These are phyloP conservation scores for Cordyceps cateniannulata DNA, from an alignment of 2,329 filamentous ascomycete genomes.

Conservation along the genomic window DNA sequence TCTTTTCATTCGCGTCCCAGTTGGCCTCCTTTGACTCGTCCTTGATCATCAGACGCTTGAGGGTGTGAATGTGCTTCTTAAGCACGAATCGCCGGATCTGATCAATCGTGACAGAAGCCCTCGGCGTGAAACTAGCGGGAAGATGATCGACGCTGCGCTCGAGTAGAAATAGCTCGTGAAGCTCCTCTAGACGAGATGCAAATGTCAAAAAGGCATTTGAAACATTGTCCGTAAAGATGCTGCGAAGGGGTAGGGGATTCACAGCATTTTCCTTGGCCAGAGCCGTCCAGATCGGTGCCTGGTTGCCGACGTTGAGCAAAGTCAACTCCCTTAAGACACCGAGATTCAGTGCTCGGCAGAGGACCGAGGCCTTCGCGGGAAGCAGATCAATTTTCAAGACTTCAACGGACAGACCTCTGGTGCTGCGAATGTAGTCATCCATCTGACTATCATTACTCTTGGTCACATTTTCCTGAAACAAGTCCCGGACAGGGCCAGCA, in stretches of 20 bases:
- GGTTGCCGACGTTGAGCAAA: slow-evolving; percentile 57
- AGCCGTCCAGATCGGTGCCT: slow-evolving; percentile 53
- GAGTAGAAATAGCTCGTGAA: slow-evolving; percentile 55
- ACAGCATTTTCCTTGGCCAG: slow-evolving; percentile 48
- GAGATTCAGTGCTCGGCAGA: slow-evolving; percentile 51
- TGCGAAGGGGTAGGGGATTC: slow-evolving; percentile 45
- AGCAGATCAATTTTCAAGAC: slow-evolving; percentile 51
- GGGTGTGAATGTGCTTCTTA: slow-evolving; percentile 47
- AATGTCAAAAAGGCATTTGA: slow-evolving; percentile 47
- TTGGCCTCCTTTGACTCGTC: slow-evolving; percentile 41
- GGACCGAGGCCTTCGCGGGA: slow-evolving; percentile 51
- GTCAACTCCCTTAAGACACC: slow-evolving; percentile 50
- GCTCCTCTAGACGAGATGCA: slow-evolving; percentile 42
- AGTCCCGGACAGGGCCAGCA: background rate
- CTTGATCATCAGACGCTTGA: slow-evolving; percentile 54
- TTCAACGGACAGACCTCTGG: slow-evolving; percentile 51
- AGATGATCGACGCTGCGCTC: slow-evolving; percentile 46
- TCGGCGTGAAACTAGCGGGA: slow-evolving; percentile 46
- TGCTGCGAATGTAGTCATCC: slow-evolving; percentile 49
- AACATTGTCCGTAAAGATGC: slow-evolving; percentile 59
- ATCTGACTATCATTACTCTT: slow-evolving; percentile 20
- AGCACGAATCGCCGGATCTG: slow-evolving; percentile 52
- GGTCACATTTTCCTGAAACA: background rate
- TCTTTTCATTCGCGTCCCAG: slow-evolving; percentile 54
- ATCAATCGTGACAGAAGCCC: slow-evolving; percentile 44